A percentile compares a stretch with the other conserved stretches of the same genome.
These are phyloP conservation scores for Lactifluus piperatus DNA, from an alignment of 768 basidiomycete species.

Conservation along the genomic window DNA sequence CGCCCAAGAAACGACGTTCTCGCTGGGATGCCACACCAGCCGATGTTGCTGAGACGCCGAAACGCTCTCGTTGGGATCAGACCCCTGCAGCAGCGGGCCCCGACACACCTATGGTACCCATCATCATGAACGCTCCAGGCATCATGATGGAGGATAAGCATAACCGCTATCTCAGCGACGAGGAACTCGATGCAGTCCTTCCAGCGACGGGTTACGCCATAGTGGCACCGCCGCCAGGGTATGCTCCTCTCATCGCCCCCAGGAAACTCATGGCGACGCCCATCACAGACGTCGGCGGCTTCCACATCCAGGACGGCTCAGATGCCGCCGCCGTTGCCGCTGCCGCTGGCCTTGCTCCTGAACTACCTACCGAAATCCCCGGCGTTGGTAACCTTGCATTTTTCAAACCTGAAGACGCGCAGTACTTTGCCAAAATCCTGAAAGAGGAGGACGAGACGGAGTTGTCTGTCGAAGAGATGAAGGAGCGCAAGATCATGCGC, in stretches of 20 bases:
- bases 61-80: constrained; percentile 96
- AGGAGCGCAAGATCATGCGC: constrained; percentile 99
- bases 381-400: constrained; percentile 96
- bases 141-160: constrained; percentile 90
- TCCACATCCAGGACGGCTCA: constrained; percentile 94
- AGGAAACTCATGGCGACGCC: constrained; percentile 44
- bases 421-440: constrained; percentile 94
- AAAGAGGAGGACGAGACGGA: constrained; percentile 94
- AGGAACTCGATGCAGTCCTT: constrained; percentile 88
- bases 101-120: constrained; percentile 65
- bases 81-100: constrained; percentile 56
- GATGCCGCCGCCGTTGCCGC: constrained; percentile 84
- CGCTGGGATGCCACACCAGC: constrained; percentile 94
- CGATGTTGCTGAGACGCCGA: constrained; percentile 67
- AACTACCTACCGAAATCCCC: constrained; percentile 94
- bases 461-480: constrained; percentile 93
- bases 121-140: constrained; percentile 81
- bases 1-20: constrained; percentile 86
- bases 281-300: constrained; percentile 61
- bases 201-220: constrained; percentile 82
- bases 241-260: constrained; percentile 64
- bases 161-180: constrained; percentile 91
- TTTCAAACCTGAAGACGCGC: constrained; percentile 96
- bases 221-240: constrained; percentile 90
- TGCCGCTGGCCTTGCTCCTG: constrained; percentile 85